Evolutionary conservation across 331 rosid genomes (phyloP), one percentile per base, ranked within the genome.

Genomic region (Acacia concinna): DNA sequence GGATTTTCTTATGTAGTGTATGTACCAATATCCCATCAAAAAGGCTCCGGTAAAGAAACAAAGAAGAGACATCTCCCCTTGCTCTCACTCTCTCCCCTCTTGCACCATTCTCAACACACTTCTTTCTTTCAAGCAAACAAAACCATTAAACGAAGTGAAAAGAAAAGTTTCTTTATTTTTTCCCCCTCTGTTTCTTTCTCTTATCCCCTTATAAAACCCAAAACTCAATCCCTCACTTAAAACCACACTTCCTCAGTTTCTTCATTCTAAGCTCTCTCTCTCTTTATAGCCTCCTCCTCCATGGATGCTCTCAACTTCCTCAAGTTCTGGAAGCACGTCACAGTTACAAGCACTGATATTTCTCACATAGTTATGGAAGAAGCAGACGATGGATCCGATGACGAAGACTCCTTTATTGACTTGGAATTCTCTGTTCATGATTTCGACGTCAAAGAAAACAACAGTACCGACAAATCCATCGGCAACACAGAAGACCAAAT

Each of bases 361-460:
- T 85, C 97, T 27, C 81, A 84, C 44, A 85, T 88, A 25, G 71
- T 77, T 5, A 68, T 85, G 0, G 13, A n/a, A 21, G 85, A 83
- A 78, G 81, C 85, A 35, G 86, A 81, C 75, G 77, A 32, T 3
- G 88, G 73, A 2, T 72, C 84, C 44, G 90, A 90, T n/a, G 91
- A 87, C 30, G 97, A 94, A 8, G 99, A 95, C 79, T 95, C 99
- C 0, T 91, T 92, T 94, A 90, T 95, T 77, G 99, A 95, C 64
- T 87, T 95, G 82, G 96, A 93, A 81, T 85, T 94, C 46, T 62
- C 83, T 17, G 56, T 76, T 4, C 77, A 35, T 17, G 77, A 76
- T 32, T 75, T 68, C 49, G 82, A 74, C 81, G 20, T 37, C 70
- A 62, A 37, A 0, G 59, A 27, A 54, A 57, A 27, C 41, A 41